Conservation (phyloP, 2,329 filamentous ascomycete genomes). For the Apiospora sp. region DNA sequence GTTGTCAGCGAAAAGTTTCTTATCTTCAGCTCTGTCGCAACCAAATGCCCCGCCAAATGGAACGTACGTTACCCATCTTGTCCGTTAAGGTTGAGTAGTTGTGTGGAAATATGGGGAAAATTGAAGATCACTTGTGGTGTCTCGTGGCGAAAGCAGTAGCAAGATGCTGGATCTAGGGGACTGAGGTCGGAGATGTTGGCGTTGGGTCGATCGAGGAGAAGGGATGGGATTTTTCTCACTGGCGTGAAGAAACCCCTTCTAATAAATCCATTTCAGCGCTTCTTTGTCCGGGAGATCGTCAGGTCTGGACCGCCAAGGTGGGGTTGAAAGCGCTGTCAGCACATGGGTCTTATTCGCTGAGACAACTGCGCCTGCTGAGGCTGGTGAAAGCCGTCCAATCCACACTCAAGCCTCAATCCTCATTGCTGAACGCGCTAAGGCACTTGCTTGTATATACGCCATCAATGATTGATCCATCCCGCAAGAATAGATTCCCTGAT, state of each 20-base stretch:
- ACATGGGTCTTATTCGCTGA: slow-evolving; percentile 1
- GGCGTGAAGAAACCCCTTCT: slow-evolving; percentile 9
- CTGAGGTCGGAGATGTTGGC: neutral
- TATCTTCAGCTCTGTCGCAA: slow-evolving; percentile 12
- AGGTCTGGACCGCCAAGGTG: neutral
- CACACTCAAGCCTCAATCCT: neutral
- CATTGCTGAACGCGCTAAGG: neutral
- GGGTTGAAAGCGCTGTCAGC: neutral
- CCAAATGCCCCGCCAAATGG: slow-evolving; percentile 4
- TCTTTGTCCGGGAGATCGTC: slow-evolving; percentile 4
- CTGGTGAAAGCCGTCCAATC: neutral
- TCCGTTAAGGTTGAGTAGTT: neutral
- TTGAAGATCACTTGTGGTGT: neutral
- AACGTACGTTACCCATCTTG: slow-evolving; percentile 40
- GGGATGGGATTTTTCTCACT: slow-evolving; percentile 9
- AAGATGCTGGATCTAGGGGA: neutral
- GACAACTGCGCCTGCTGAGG: slow-evolving; percentile 19
- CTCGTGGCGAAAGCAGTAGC: neutral
- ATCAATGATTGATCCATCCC: neutral
- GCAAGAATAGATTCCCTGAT: neutral
- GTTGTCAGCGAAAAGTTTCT: slow-evolving; percentile 10
- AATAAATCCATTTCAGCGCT: slow-evolving; percentile 21
- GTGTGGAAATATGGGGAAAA: slow-evolving; percentile 6
- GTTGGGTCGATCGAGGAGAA: slow-evolving; percentile 9
- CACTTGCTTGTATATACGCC: neutral